These are phyloP conservation scores for Crithidia acanthocephali DNA, from an alignment of 208 protist genomes.

Conservation along the genomic window DNA sequence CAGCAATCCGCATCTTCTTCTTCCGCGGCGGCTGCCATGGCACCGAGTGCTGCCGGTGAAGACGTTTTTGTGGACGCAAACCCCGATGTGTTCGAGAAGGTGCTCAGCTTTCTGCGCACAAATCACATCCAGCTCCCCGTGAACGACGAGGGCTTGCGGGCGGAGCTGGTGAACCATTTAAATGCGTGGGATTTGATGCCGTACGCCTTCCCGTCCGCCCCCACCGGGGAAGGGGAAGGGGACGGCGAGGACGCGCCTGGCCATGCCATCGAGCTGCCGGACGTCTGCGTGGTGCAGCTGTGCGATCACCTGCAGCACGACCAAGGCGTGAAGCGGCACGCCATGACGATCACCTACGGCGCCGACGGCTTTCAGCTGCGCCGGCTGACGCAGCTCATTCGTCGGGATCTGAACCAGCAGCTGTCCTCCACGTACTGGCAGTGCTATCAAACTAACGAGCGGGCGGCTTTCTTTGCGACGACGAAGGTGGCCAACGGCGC, in stretches of 20 bases:
- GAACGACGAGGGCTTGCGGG: conserved; percentile 63
- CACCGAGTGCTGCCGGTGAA: background rate
- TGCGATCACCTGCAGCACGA: conserved; percentile 90
- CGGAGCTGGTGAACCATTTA: conserved; percentile 72
- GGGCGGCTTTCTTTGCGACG: conserved; percentile 87
- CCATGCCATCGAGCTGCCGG: conserved; percentile 47
- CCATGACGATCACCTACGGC: conserved; percentile 89
- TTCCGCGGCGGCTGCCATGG: no score
- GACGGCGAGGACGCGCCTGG: conserved; percentile 9
- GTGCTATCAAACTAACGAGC: conserved; percentile 88
- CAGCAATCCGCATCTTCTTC: background rate
- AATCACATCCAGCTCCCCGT: conserved; percentile 60
- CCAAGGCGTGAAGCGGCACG: conserved; percentile 87
- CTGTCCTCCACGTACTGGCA: conserved; percentile 91
- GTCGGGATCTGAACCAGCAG: conserved; percentile 70
- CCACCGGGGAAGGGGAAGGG: conserved; percentile 6
- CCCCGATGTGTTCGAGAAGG: conserved; percentile 78
- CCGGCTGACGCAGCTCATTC: conserved; percentile 68
- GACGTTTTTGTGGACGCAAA: conserved; percentile 83
- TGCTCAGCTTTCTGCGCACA: conserved; percentile 79
- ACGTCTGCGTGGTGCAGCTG: conserved; percentile 88
- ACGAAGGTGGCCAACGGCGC: conserved; percentile 89
- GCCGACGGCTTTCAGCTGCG: conserved; percentile 85
- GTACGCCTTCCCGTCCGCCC: conserved; percentile 56
- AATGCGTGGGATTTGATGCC: conserved; percentile 75